Conservation (phyloP, 2,329 filamentous ascomycete species). For the Ascochyta koolunga region DNA sequence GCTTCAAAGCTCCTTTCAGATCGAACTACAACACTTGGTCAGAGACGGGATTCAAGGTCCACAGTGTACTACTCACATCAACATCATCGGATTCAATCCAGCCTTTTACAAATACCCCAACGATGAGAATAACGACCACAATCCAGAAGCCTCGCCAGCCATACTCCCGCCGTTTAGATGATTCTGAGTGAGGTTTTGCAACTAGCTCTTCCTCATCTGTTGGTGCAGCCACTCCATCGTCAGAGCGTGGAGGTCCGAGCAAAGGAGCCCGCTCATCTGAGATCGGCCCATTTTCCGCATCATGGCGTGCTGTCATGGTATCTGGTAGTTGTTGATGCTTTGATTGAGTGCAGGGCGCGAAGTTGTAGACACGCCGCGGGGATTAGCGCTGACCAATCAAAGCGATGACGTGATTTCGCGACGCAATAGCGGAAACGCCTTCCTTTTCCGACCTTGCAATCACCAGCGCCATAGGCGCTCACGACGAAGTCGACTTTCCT, state of each 20-base stretch:
- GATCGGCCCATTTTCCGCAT: conserved; percentile 6
- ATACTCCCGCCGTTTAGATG: conserved; percentile 23
- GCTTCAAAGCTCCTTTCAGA: conserved; percentile 33
- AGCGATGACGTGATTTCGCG: conserved; percentile 13
- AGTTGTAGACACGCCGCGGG: neutral
- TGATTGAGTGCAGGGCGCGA: neutral
- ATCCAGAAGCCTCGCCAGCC: conserved; percentile 25
- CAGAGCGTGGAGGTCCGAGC: conserved; percentile 17
- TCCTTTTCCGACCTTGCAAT: no score
- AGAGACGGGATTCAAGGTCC: neutral
- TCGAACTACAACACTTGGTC: conserved; percentile 24
- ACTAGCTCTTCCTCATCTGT: conserved; percentile 10
- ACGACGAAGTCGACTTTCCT: no score
- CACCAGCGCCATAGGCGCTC: no score
- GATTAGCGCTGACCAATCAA: conserved; percentile 13
- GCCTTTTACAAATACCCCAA: conserved; percentile 33
- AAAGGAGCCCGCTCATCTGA: conserved; percentile 32
- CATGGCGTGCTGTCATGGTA: conserved; percentile 21
- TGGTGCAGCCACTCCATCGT: neutral
- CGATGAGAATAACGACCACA: conserved; percentile 17
- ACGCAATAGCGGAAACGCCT: conserved; percentile 4
- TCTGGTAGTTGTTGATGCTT: neutral
- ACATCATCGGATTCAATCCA: conserved; percentile 39
- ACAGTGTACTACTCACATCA: conserved; percentile 20
- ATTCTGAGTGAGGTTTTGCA: conserved; percentile 19